Evolutionary conservation across 495 filamentous ascomycete genomes (phyloP), one percentile per base, ranked within the genome.

Genomic region (Amniculicola lignicola): DNA sequence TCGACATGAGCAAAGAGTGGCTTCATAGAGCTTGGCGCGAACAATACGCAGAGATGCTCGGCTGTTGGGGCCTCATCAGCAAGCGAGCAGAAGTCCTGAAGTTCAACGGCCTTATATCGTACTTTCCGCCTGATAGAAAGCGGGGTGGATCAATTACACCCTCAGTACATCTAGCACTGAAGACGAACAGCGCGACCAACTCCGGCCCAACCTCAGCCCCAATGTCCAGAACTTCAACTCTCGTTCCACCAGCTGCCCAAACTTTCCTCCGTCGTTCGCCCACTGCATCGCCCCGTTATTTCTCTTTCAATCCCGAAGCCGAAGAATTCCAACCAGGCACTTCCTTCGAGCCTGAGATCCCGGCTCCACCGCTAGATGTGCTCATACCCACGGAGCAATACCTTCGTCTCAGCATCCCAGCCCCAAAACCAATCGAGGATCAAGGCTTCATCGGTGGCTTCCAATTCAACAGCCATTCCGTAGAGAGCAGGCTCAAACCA

Each of bases 1-100:
- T 95, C 5, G 84, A 95, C 50, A 77, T 77, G 4, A 76, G 72
- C 27, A 80, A 81, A 36, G 70, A 77, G 38, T 64, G 73, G 27
- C 67, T 84, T 4, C 91, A 89, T 61, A 72, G 72, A 6, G 78
- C 79, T 37, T 96, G 94, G 69, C 82, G 91, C 15, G 78, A 80
- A 46, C 76, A 82, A 31, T 96, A 96, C 65, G 88, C 92, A 10
- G 79, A 92, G 56, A 77, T 94, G 60, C 76, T 96, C 1, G 84
- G 81, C 38, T 80, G 86, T 51, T 96, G 92, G 91, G 79, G 80
- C n/a, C 75, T 92, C 6, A 84, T 86, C 0, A 75, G 88, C 3
- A 78, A 84, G 25, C 78, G 86, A 15, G 80, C 89, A 5, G 89
- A 96, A 70, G 80, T 96, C 18, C 74, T 95, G 49, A 94, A 94